Percentiles rank a stretch among this genome's conserved stretches.
Conservation (phyloP, 1,284 basidiomycete genomes). For the Cryptococcus sp. region DNA sequence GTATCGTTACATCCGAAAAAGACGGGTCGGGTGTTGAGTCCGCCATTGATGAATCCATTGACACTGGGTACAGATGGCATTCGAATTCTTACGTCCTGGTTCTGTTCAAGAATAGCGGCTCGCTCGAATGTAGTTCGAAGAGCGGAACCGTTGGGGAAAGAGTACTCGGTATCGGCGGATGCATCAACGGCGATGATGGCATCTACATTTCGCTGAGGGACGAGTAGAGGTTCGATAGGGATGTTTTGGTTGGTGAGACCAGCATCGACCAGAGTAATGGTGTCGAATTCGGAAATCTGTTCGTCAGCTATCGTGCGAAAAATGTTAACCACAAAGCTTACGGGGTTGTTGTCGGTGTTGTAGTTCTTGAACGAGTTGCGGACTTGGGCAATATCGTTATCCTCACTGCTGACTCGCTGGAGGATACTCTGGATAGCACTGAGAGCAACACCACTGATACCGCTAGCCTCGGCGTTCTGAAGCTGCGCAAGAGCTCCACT, state of each 20-base stretch:
- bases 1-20: constrained; percentile 47
- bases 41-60: constrained; percentile 53
- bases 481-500: constrained; percentile 31
- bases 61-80: constrained; percentile 50
- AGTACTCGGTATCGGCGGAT: constrained; percentile 51
- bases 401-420: constrained; percentile 29
- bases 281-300: constrained; percentile 27
- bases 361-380: constrained; percentile 50
- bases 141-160: constrained; percentile 54
- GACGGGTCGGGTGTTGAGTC: constrained; percentile 53
- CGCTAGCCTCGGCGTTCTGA: constrained; percentile 39
- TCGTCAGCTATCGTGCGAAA: constrained; percentile 8
- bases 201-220: constrained; percentile 51
- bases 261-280: constrained; percentile 51
- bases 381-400: constrained; percentile 49
- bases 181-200: constrained; percentile 54
- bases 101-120: constrained; percentile 21
- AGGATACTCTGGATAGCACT: constrained; percentile 35
- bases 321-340: constrained; percentile 9
- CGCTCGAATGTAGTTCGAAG: constrained; percentile 42
- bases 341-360: constrained; percentile 38
- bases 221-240: constrained; percentile 53
- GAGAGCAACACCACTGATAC: constrained; percentile 28
- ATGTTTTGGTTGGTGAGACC: constrained; percentile 52
- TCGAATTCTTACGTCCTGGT: constrained; percentile 30